These are phyloP conservation scores for Macadamia integrifolia DNA, from an alignment of 164 flowering plant species.

Conservation along the genomic window DNA sequence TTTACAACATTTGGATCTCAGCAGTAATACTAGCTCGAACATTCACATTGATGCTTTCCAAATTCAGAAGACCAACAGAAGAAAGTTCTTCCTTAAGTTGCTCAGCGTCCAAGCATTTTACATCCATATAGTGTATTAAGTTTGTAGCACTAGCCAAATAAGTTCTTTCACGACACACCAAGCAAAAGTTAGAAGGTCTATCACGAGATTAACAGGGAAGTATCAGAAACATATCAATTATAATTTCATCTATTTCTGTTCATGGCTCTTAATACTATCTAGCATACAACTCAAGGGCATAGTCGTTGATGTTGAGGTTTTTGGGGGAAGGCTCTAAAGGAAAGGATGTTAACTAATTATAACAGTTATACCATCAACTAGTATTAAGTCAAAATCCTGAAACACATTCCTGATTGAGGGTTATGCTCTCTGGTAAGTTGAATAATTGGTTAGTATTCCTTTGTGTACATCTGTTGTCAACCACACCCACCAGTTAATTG, in stretches of 20 bases:
- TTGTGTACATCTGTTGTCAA: neutral
- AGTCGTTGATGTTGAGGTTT: too few species aligned
- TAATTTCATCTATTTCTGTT: too few species aligned
- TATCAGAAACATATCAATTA: too few species aligned
- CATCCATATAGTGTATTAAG: slow-evolving; percentile 53
- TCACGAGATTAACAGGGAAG: neutral
- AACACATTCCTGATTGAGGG: too few species aligned
- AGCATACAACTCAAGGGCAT: too few species aligned
- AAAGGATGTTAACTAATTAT: neutral
- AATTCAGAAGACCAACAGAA: slow-evolving; percentile 21
- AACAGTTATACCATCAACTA: too few species aligned
- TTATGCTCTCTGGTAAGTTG: neutral
- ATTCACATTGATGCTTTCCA: slow-evolving; percentile 38
- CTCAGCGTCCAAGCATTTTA: slow-evolving; percentile 48
- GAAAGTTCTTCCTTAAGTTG: slow-evolving; percentile 50
- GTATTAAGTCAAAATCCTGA: too few species aligned
- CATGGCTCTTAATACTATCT: too few species aligned
- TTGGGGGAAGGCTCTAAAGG: neutral
- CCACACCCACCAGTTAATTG: too few species aligned
- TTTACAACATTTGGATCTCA: slow-evolving; percentile 37
- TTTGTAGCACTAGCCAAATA: slow-evolving; percentile 50
- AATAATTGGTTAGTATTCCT: neutral
- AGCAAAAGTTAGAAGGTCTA: neutral
- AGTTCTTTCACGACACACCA: slow-evolving; percentile 31
- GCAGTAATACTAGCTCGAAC: slow-evolving; percentile 53